These are phyloP conservation scores for Cantharellus anzutake DNA, from an alignment of 768 basidiomycete genomes.

Conservation along the genomic window DNA sequence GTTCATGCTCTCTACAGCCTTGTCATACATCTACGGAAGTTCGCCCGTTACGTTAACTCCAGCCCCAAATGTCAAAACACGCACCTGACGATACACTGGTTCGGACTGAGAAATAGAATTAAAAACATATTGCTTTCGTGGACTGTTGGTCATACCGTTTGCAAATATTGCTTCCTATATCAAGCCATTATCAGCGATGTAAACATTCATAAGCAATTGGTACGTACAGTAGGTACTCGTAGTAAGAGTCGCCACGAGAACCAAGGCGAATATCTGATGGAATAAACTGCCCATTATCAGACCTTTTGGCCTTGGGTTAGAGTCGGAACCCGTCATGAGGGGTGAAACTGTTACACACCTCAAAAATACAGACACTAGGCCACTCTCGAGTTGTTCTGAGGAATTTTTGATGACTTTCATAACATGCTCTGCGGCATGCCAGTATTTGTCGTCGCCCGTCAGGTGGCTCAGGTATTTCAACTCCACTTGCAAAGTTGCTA, in stretches of 20 bases:
- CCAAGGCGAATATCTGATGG: constrained; percentile 70
- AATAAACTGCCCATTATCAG: constrained; percentile 32
- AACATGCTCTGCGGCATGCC: constrained; percentile 59
- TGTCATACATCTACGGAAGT: constrained; percentile 58
- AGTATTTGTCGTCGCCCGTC: constrained; percentile 60
- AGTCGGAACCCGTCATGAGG: neutral
- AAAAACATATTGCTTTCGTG: neutral
- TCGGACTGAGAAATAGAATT: constrained; percentile 30
- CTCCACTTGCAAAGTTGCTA: constrained; percentile 78
- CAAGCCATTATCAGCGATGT: neutral
- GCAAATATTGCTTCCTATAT: constrained; percentile 52
- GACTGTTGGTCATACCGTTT: constrained; percentile 34
- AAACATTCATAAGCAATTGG: neutral
- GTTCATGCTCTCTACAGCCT: constrained; percentile 69
- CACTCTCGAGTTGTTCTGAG: constrained; percentile 34
- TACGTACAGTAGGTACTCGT: constrained; percentile 69
- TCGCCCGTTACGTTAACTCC: neutral
- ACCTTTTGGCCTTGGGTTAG: constrained; percentile 17
- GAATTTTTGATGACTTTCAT: constrained; percentile 47
- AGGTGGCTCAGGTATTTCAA: constrained; percentile 71
- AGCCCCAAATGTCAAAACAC: constrained; percentile 10
- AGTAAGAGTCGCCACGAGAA: constrained; percentile 84
- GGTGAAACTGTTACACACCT: constrained; percentile 26
- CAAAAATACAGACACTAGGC: constrained; percentile 72
- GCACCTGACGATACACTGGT: constrained; percentile 52